These are phyloP conservation scores for carrot (Daucus carota) DNA, from an alignment of 129 eudicot genomes.

Conservation along the genomic window DNA sequence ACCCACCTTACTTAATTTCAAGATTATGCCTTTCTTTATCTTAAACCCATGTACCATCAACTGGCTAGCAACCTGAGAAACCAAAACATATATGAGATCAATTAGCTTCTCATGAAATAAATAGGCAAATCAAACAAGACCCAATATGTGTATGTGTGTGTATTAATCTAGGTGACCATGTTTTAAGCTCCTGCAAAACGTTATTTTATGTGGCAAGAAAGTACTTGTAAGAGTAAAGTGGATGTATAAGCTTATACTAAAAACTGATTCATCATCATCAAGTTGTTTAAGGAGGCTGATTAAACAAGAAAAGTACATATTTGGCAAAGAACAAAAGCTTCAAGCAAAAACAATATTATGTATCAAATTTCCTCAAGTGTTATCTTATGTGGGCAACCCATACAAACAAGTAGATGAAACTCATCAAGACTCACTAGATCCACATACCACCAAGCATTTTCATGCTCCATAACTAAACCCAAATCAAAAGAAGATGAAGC, in stretches of 20 bases:
- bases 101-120: background rate
- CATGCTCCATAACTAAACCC: background rate
- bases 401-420: slow-evolving; percentile 13
- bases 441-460: slow-evolving; percentile 21
- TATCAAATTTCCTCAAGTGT: slow-evolving; percentile 37
- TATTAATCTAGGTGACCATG: background rate
- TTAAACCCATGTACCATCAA: slow-evolving; percentile 14
- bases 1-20: slow-evolving; percentile 7
- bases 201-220: slow-evolving; percentile 39
- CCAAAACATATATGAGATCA: slow-evolving; percentile 14
- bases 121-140: background rate
- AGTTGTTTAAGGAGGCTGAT: slow-evolving; percentile 15
- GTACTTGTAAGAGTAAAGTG: slow-evolving; percentile 13
- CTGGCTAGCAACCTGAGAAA: slow-evolving; percentile 37
- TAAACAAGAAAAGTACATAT: slow-evolving; percentile 41
- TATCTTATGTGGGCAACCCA: slow-evolving; percentile 65
- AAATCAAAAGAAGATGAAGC: slow-evolving; percentile 24
- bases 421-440: slow-evolving; percentile 16
- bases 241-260: slow-evolving; percentile 19
- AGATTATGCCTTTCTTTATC: slow-evolving; percentile 10
- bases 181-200: slow-evolving; percentile 30
- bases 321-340: slow-evolving; percentile 21
- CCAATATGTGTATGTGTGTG: too few relatives aligned
- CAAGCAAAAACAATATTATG: slow-evolving; percentile 21
- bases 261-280: slow-evolving; percentile 14